A percentile compares a stretch with the other conserved stretches of the same genome.
These are phyloP conservation scores for Anisogramma anomala DNA, from an alignment of 2,329 filamentous ascomycete genomes.

Conservation along the genomic window DNA sequence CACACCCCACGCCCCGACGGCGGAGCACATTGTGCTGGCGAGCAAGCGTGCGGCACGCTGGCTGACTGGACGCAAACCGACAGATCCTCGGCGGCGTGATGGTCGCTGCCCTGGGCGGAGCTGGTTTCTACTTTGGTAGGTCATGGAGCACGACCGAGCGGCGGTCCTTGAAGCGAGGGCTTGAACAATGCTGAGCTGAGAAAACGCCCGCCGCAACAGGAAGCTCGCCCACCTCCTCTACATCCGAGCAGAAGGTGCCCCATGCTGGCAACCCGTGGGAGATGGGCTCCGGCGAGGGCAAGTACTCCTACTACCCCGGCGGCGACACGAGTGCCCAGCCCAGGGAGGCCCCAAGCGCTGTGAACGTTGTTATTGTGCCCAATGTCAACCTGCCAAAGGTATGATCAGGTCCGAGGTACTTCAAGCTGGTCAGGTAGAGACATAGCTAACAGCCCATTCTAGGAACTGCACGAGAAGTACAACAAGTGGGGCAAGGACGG, in stretches of 20 bases:
- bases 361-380: conserved; percentile 91
- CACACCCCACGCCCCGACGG: conserved; percentile 4
- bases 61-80: conserved; percentile 16
- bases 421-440: too few species aligned
- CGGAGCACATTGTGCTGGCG: neutral
- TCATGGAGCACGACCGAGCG: conserved; percentile 5
- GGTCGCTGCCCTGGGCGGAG: conserved; percentile 75
- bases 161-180: too few species aligned
- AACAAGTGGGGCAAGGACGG: conserved; percentile 99
- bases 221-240: conserved; percentile 72
- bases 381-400: conserved; percentile 88
- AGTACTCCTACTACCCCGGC: conserved; percentile 73
- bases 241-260: conserved; percentile 66
- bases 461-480: conserved; percentile 91
- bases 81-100: conserved; percentile 88
- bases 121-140: conserved; percentile 80
- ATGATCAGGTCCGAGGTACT: conserved; percentile 19
- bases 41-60: neutral
- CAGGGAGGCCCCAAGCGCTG: conserved; percentile 84
- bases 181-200: conserved; percentile 5
- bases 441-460: conserved; percentile 16
- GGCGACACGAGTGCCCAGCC: conserved; percentile 65
- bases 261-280: conserved; percentile 87
- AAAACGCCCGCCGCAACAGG: conserved; percentile 38
- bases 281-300: conserved; percentile 49